Percentiles rank a stretch among this genome's conserved stretches.
Conservation (phyloP, 352 stramenopile species). For the Pythium phragmiticola region DNA sequence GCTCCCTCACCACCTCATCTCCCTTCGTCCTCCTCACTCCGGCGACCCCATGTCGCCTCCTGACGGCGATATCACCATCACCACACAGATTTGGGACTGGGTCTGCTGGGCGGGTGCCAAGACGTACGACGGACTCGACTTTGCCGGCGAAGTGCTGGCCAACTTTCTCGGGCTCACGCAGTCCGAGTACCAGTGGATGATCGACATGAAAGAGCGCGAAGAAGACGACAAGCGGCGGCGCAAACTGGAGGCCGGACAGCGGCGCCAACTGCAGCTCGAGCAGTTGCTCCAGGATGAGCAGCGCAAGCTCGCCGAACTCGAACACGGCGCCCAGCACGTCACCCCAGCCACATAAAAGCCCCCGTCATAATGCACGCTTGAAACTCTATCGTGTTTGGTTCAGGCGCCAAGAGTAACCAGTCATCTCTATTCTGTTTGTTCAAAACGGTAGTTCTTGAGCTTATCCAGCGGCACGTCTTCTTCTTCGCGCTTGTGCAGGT, state of each 20-base stretch:
- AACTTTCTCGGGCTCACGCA: conserved; percentile 82
- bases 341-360: background rate
- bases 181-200: conserved; percentile 85
- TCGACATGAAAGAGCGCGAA: conserved; percentile 72
- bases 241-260: conserved; percentile 56
- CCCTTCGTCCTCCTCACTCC: background rate
- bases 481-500: conserved; percentile 61
- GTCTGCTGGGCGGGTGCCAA: conserved; percentile 63
- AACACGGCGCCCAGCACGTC: conserved; percentile 21
- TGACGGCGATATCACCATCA: background rate
- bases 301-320: conserved; percentile 62
- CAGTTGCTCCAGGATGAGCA: conserved; percentile 70
- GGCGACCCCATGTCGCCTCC: background rate
- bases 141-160: conserved; percentile 75
- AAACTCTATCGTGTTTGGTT: too few relatives aligned
- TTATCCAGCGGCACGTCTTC: conserved; percentile 33
- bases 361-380: too few relatives aligned
- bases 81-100: conserved; percentile 54
- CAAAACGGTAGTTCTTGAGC: conserved; percentile 21
- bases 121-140: conserved; percentile 71
- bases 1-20: background rate
- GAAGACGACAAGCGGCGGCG: conserved; percentile 59
- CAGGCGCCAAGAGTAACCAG: background rate
- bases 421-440: conserved; percentile 7
- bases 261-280: conserved; percentile 60